These are phyloP conservation scores for Cladosporium velox DNA, from an alignment of 2,329 filamentous ascomycete species.

Conservation along the genomic window DNA sequence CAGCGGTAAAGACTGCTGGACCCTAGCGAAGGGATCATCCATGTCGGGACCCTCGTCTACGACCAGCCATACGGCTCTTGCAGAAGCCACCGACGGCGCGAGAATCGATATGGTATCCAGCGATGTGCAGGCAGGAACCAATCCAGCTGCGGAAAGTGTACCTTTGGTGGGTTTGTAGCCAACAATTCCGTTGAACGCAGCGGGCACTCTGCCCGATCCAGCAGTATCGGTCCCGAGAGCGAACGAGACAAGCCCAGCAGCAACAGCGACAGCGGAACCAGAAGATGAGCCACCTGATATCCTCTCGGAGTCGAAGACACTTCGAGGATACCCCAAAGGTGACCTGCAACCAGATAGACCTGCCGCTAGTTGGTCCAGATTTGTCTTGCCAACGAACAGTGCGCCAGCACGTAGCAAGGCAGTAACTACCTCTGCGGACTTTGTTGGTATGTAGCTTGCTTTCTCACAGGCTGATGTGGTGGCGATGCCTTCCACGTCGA, in stretches of 20 bases:
- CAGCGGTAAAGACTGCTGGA: slow-evolving; percentile 37
- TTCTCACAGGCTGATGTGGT: slow-evolving; percentile 56
- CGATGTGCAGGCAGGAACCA: slow-evolving; percentile 58
- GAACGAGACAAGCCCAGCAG: slow-evolving; percentile 56
- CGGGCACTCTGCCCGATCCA: slow-evolving; percentile 56
- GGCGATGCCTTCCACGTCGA: slow-evolving; percentile 53
- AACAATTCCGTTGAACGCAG: slow-evolving; percentile 57
- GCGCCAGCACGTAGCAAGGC: slow-evolving; percentile 55
- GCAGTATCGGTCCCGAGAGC: slow-evolving; percentile 60
- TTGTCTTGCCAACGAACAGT: slow-evolving; percentile 61
- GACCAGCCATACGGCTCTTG: slow-evolving; percentile 52
- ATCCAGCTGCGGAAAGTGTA: slow-evolving; percentile 52
- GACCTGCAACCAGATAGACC: slow-evolving; percentile 61
- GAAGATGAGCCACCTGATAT: slow-evolving; percentile 61
- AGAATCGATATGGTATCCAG: slow-evolving; percentile 61
- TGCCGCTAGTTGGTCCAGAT: slow-evolving; percentile 64
- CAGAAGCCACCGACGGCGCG: slow-evolving; percentile 52
- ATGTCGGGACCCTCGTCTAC: slow-evolving; percentile 51
- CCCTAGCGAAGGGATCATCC: slow-evolving; percentile 56
- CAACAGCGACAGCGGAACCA: slow-evolving; percentile 58
- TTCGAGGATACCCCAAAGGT: slow-evolving; percentile 58
- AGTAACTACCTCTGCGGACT: slow-evolving; percentile 54
- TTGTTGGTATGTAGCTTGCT: slow-evolving; percentile 51
- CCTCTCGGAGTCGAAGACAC: slow-evolving; percentile 52
- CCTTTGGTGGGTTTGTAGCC: slow-evolving; percentile 55